Evolutionary conservation across 768 basidiomycete genomes (phyloP).

Genomic region (Pleurotus eryngii): DNA sequence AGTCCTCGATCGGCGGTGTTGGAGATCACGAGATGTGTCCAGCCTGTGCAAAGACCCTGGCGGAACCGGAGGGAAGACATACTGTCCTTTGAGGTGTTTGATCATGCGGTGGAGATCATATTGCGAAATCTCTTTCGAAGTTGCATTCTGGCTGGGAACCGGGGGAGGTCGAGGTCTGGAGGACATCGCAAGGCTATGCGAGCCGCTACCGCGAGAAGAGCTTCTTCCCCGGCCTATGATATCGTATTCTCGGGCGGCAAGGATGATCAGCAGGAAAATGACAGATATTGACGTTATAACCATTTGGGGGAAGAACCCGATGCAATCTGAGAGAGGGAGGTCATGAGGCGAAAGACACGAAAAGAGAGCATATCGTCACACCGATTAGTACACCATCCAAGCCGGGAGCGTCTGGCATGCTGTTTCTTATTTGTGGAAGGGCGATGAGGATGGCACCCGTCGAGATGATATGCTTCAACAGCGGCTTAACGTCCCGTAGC

Average conservation of each 20-base stretch:
- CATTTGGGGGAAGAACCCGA: constrained; percentile 62
- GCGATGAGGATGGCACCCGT: constrained; percentile 39
- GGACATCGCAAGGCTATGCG: not conserved
- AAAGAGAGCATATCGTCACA: constrained; percentile 17
- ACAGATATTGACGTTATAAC: constrained; percentile 38
- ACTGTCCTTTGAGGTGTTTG: constrained; percentile 37
- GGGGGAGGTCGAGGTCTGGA: constrained; percentile 23
- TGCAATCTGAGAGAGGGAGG: constrained; percentile 32
- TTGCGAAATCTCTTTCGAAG: constrained; percentile 30
- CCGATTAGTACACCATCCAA: constrained; percentile 46
- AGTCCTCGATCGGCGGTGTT: not conserved
- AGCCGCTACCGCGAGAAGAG: not conserved
- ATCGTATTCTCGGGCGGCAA: constrained; percentile 41
- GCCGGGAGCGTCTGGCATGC: constrained; percentile 58
- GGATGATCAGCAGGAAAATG: constrained; percentile 37
- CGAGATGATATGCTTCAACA: constrained; percentile 36
- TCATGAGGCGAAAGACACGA: not conserved
- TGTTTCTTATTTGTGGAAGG: constrained; percentile 47
- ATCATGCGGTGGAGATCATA: constrained; percentile 34
- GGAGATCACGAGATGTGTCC: not conserved
- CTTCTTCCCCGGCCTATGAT: constrained; percentile 8
- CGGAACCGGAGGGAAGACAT: constrained; percentile 38
- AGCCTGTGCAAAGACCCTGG: constrained; percentile 7
- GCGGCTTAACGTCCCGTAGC: constrained; percentile 22
- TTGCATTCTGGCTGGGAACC: constrained; percentile 25